These are phyloP conservation scores for Panellus pusillus DNA, from an alignment of 768 basidiomycete genomes.

Conservation along the genomic window DNA sequence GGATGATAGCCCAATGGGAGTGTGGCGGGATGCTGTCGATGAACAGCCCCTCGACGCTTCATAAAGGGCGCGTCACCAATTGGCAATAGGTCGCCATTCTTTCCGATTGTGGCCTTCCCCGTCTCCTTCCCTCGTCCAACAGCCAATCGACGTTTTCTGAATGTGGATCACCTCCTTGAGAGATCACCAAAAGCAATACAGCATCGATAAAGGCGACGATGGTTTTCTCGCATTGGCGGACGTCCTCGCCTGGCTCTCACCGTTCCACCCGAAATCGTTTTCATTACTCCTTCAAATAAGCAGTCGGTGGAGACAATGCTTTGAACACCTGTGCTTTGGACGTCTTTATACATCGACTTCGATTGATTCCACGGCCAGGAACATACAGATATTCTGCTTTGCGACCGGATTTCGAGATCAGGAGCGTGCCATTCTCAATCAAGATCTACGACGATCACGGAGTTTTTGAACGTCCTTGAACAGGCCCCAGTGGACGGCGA, in stretches of 20 bases:
- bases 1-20: no score
- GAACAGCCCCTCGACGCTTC: no score
- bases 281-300: slow-evolving; percentile 1
- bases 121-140: no score
- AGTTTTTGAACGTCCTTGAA: no score
- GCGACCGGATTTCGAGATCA: background rate
- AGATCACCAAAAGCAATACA: slow-evolving; percentile 2
- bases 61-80: no score
- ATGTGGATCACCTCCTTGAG: background rate
- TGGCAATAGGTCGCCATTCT: no score
- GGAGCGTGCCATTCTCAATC: background rate
- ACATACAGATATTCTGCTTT: background rate
- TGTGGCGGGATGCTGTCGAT: no score
- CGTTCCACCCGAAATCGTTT: slow-evolving; percentile 2
- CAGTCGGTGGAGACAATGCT: slow-evolving; percentile 6
- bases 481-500: background rate
- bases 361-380: background rate
- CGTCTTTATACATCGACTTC: background rate
- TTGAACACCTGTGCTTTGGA: slow-evolving; percentile 3
- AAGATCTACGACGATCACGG: background rate
- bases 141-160: no score
- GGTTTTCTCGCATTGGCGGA: slow-evolving; percentile 3
- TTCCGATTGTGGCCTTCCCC: no score
- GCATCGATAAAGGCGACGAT: background rate
- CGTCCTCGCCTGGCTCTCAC: background rate